Conservation (phyloP, 192 early-diverging fungal genomes). For the Coemansia sp. region DNA sequence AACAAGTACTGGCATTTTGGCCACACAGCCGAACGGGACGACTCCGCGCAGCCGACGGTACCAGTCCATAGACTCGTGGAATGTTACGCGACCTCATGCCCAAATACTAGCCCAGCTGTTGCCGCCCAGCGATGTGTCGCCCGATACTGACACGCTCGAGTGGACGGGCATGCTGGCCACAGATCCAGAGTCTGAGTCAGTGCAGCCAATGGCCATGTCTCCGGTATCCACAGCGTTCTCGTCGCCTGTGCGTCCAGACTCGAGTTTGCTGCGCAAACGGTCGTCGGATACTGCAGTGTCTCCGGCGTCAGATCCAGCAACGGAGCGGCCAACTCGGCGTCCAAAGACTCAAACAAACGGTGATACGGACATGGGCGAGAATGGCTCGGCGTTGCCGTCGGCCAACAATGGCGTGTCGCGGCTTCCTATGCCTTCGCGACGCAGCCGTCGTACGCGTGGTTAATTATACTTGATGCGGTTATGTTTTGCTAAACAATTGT, state of each 20-base stretch:
- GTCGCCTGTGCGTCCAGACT: constrained; percentile 4
- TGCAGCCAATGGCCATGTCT: not conserved
- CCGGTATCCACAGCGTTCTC: not conserved
- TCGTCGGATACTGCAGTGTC: constrained; percentile 20
- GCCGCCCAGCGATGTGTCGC: too few species aligned
- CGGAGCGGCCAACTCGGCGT: constrained; percentile 14
- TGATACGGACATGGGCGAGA: not conserved
- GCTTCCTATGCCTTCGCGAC: constrained; percentile 15
- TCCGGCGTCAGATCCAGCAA: constrained; percentile 3
- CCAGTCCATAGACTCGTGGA: constrained; percentile 17
- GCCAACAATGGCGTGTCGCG: constrained; percentile 11
- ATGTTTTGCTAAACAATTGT: too few species aligned
- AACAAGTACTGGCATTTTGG: not conserved
- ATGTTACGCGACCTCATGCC: constrained; percentile 20
- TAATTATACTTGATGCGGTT: not conserved
- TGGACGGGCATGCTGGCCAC: constrained; percentile 33
- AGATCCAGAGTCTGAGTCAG: not conserved
- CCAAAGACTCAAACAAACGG: constrained; percentile 15
- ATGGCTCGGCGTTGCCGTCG: constrained; percentile 9
- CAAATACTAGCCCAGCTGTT: constrained; percentile 20
- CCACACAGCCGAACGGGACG: not conserved
- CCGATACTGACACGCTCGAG: not conserved
- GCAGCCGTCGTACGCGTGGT: not conserved
- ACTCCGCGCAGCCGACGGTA: constrained; percentile 11
- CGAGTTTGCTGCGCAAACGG: constrained; percentile 28